These are phyloP conservation scores for Dothiorella sarmentorum DNA, from an alignment of 2,329 filamentous ascomycete species.

Conservation along the genomic window DNA sequence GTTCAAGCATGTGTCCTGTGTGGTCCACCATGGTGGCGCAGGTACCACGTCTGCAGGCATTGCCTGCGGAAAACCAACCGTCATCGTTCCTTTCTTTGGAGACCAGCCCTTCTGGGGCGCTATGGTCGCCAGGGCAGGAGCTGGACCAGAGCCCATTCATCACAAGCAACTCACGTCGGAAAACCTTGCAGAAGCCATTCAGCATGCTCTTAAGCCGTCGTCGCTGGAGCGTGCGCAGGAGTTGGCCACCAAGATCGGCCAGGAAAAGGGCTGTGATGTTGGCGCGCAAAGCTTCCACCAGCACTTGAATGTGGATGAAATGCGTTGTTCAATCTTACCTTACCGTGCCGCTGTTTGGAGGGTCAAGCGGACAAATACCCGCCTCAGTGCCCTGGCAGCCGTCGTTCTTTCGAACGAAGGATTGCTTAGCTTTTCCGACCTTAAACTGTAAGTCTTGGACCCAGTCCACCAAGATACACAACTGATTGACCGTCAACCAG, in stretches of 20 bases:
- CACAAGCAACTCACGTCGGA: slow-evolving; percentile 40
- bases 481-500: slow-evolving; percentile 21
- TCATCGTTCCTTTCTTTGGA: slow-evolving; percentile 75
- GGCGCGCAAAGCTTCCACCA: slow-evolving; percentile 39
- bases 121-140: slow-evolving; percentile 40
- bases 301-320: slow-evolving; percentile 37
- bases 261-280: slow-evolving; percentile 36
- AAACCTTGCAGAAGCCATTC: slow-evolving; percentile 37
- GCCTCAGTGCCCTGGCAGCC: slow-evolving; percentile 37
- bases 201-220: slow-evolving; percentile 36
- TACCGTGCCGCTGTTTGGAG: slow-evolving; percentile 37
- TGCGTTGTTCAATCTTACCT: slow-evolving; percentile 34
- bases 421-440: slow-evolving; percentile 34
- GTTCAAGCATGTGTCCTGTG: slow-evolving; percentile 74
- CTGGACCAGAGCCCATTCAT: slow-evolving; percentile 38
- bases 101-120: slow-evolving; percentile 43
- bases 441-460: slow-evolving; percentile 34
- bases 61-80: slow-evolving; percentile 71
- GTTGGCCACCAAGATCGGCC: slow-evolving; percentile 36
- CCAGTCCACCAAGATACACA: slow-evolving; percentile 17
- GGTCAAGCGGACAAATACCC: slow-evolving; percentile 36
- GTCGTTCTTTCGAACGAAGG: slow-evolving; percentile 37
- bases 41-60: slow-evolving; percentile 88
- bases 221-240: slow-evolving; percentile 36
- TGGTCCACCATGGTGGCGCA: slow-evolving; percentile 84